Evolutionary conservation across 2,329 filamentous ascomycete species (phyloP).

Genomic region (Cladosporium sp.): DNA sequence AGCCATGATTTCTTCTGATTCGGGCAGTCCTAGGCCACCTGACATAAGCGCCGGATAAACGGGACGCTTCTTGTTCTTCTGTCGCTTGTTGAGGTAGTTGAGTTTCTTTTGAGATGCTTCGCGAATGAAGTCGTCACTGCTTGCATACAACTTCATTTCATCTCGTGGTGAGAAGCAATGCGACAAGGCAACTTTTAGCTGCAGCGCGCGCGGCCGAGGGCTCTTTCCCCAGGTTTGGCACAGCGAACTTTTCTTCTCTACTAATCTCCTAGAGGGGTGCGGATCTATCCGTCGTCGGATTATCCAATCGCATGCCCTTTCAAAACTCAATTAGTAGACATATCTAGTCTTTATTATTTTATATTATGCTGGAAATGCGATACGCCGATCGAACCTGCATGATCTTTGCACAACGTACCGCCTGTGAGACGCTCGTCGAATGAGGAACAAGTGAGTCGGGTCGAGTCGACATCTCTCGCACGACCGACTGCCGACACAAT

Average conservation of each 20-base stretch:
- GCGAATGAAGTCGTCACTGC: constrained; percentile 12
- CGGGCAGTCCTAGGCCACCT: constrained; percentile 28
- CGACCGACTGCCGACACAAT: no score
- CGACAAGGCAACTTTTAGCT: constrained; percentile 8
- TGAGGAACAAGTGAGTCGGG: no score
- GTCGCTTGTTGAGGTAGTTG: constrained; percentile 12
- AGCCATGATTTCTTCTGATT: constrained; percentile 21
- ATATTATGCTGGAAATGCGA: no score
- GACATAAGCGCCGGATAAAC: constrained; percentile 31
- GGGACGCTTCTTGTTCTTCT: constrained; percentile 9
- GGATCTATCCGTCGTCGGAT: not conserved
- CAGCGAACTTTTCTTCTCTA: constrained; percentile 3
- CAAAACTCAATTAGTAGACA: no score
- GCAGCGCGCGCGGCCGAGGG: not conserved
- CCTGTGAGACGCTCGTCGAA: no score
- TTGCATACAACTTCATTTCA: constrained; percentile 13
- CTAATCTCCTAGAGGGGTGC: not conserved
- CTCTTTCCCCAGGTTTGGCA: not conserved
- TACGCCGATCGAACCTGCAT: no score
- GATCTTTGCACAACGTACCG: no score
- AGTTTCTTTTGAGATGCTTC: constrained; percentile 1
- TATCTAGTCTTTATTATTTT: no score
- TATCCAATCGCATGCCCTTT: no score
- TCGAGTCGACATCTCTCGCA: no score
- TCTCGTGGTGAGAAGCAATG: constrained; percentile 7